These are phyloP conservation scores for Cnidoscolus chayamansa DNA, from an alignment of 441 rosid species.

Conservation along the genomic window DNA sequence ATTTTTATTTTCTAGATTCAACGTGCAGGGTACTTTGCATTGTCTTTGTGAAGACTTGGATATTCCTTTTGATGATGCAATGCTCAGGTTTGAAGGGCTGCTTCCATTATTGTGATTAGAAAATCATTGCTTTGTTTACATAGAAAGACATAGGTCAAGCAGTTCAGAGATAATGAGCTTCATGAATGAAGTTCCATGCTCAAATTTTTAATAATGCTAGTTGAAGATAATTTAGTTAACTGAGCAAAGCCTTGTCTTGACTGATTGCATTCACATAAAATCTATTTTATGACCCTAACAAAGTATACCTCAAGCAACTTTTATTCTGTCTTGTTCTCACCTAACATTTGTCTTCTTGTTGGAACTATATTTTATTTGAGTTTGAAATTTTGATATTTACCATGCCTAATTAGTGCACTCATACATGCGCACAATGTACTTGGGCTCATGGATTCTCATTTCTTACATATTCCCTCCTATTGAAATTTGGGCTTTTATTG, in stretches of 20 bases:
- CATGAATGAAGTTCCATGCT: neutral
- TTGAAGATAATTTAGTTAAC: neutral
- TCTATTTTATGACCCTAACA: neutral
- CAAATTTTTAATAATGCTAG: neutral
- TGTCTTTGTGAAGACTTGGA: constrained; percentile 75
- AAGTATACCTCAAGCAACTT: neutral
- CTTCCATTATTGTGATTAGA: neutral
- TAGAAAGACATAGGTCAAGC: neutral
- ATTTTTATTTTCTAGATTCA: constrained; percentile 7
- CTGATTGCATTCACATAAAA: neutral
- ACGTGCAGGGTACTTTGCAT: constrained; percentile 56
- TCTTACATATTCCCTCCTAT: neutral
- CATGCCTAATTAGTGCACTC: neutral
- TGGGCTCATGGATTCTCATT: neutral
- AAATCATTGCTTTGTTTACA: neutral
- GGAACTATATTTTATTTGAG: constrained; percentile 6
- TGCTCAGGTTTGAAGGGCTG: constrained; percentile 53
- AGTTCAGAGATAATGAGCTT: neutral
- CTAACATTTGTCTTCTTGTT: neutral
- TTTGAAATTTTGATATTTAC: neutral
- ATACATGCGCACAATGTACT: neutral
- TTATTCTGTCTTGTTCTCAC: neutral
- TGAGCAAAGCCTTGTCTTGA: neutral
- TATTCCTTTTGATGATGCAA: constrained; percentile 72
- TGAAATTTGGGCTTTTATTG: neutral